Conservation (phyloP, 495 filamentous ascomycete species). For the Apodospora peruviana region DNA sequence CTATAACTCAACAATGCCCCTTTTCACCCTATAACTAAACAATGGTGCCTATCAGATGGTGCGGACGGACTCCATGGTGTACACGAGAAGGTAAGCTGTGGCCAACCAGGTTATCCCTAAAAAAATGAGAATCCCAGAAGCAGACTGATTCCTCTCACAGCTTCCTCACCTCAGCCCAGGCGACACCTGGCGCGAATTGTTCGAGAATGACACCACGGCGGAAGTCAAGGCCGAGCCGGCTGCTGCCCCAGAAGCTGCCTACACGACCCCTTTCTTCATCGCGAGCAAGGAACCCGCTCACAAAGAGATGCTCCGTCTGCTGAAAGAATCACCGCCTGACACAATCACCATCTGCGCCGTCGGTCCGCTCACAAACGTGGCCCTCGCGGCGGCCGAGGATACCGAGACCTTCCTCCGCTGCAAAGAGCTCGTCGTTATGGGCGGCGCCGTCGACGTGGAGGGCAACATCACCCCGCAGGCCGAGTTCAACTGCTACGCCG, state of each 20-base stretch:
- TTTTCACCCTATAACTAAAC: no score
- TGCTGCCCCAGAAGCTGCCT: slow-evolving; percentile 38
- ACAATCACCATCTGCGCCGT: slow-evolving; percentile 86
- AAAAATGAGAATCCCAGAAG: no score
- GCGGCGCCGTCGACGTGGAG: slow-evolving; percentile 69
- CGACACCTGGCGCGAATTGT: slow-evolving; percentile 81
- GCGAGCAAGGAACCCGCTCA: slow-evolving; percentile 68
- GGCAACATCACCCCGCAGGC: slow-evolving; percentile 79
- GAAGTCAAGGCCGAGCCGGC: slow-evolving; percentile 27
- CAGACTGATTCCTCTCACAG: slow-evolving; percentile 35
- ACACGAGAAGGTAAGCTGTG: slow-evolving; percentile 60
- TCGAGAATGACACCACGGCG: slow-evolving; percentile 48
- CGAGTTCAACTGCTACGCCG: slow-evolving; percentile 83
- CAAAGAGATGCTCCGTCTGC: slow-evolving; percentile 76
- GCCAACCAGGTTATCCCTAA: background rate
- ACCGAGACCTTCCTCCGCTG: slow-evolving; percentile 79
- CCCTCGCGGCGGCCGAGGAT: slow-evolving; percentile 78
- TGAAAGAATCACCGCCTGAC: slow-evolving; percentile 70
- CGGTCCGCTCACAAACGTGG: slow-evolving; percentile 87
- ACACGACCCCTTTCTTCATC: no score
- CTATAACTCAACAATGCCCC: no score
- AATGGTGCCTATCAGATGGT: slow-evolving; percentile 58
- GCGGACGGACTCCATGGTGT: slow-evolving; percentile 88
- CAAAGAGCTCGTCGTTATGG: slow-evolving; percentile 96
- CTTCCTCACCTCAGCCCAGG: slow-evolving; percentile 81